Evolutionary conservation across 129 eudicot genomes (phyloP).

Genomic region (Pittosporum tobira): DNA sequence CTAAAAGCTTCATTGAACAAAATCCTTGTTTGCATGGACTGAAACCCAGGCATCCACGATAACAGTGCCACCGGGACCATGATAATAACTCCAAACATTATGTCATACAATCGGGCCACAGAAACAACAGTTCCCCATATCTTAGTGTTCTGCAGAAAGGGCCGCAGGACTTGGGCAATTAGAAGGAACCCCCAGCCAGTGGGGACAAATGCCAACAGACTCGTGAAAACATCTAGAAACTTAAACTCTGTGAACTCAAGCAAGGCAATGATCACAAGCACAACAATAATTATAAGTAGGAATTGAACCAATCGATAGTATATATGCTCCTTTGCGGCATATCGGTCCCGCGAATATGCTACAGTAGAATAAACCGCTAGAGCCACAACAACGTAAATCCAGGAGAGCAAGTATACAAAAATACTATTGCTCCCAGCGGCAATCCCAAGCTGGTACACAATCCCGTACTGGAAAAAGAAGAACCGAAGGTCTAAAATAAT

Average conservation of each 20-base stretch:
- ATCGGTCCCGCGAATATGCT: conserved; percentile 65
- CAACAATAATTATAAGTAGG: conserved; percentile 45
- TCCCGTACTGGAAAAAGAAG: conserved; percentile 91
- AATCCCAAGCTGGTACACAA: conserved; percentile 82
- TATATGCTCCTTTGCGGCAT: conserved; percentile 68
- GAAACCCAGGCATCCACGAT: conserved; percentile 92
- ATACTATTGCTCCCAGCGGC: conserved; percentile 67
- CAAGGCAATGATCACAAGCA: conserved; percentile 51
- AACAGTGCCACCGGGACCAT: conserved; percentile 72
- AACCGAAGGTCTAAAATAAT: conserved; percentile 66
- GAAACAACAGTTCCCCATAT: conserved; percentile 66
- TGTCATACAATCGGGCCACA: conserved; percentile 77
- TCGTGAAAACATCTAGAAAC: conserved; percentile 65
- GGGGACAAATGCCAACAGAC: conserved; percentile 82
- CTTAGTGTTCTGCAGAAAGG: conserved; percentile 47
- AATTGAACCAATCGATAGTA: conserved; percentile 91
- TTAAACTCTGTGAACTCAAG: conserved; percentile 50
- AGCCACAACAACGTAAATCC: conserved; percentile 66
- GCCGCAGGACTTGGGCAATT: conserved; percentile 75
- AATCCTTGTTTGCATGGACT: conserved; percentile 98
- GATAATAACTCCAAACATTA: conserved; percentile 76
- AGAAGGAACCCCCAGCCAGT: conserved; percentile 92
- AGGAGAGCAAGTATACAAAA: conserved; percentile 77
- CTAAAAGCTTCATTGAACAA: conserved; percentile 91
- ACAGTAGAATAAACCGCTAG: conserved; percentile 40